These are phyloP conservation scores for Penicillium canariense DNA, from an alignment of 495 filamentous ascomycete species.

Conservation along the genomic window DNA sequence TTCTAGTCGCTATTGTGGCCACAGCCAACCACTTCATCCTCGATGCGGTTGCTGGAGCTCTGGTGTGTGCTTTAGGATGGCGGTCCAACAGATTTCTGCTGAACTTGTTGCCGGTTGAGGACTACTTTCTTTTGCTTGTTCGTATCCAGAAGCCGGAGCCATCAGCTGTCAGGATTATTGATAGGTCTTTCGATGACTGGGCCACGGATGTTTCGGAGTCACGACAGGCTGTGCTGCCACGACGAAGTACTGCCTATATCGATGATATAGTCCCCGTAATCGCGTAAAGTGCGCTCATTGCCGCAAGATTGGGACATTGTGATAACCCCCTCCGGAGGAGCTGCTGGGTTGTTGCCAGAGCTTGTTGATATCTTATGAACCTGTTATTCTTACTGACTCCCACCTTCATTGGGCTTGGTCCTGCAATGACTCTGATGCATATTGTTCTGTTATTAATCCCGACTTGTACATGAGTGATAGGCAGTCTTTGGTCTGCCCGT, in stretches of 20 bases:
- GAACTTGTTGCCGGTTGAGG: conserved; percentile 60
- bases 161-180: conserved; percentile 10
- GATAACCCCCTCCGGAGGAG: background rate
- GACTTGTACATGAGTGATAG: no score
- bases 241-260: background rate
- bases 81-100: conserved; percentile 56
- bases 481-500: no score
- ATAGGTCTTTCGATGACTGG: conserved; percentile 17
- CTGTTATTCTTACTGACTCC: background rate
- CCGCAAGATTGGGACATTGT: background rate
- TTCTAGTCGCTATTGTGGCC: conserved; percentile 66
- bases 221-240: conserved; percentile 7
- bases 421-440: background rate
- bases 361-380: background rate
- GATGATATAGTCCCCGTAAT: background rate
- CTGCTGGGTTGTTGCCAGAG: background rate
- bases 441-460: no score
- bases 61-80: conserved; percentile 59
- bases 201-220: conserved; percentile 16
- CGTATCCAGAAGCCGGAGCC: conserved; percentile 60
- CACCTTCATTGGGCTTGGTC: background rate
- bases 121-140: conserved; percentile 61
- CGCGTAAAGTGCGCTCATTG: background rate
- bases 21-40: conserved; percentile 75
- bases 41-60: conserved; percentile 65